phyloP scores from a whole-genome alignment of 2,329 filamentous ascomycete genomes.

The Ascocoryne sarcoides region DNA sequence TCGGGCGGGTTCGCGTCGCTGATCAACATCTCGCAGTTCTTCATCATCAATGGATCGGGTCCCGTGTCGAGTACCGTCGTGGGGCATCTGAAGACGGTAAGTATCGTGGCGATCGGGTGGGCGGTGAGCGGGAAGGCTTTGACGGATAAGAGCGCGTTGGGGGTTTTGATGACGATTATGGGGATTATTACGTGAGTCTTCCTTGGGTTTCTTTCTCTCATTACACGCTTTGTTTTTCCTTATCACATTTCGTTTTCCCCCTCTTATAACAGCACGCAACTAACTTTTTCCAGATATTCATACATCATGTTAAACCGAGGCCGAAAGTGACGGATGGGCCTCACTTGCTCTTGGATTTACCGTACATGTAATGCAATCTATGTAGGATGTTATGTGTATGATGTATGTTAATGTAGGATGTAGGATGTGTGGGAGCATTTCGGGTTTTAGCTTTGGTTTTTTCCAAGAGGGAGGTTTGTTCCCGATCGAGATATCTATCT shows the following conservation, averaged over 20 bases:
- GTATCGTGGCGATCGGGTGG: constrained; percentile 23
- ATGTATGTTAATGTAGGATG: too few species aligned
- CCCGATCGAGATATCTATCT: too few species aligned
- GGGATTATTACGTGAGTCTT: constrained; percentile 20
- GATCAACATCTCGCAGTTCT: constrained; percentile 27
- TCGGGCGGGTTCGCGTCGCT: constrained; percentile 34
- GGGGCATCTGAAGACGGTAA: constrained; percentile 34
- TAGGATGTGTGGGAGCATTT: neutral
- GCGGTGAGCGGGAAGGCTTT: constrained; percentile 15
- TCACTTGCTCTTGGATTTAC: too few species aligned
- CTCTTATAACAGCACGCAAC: neutral
- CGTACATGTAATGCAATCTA: too few species aligned
- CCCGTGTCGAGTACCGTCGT: constrained; percentile 34
- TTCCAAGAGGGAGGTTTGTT: too few species aligned
- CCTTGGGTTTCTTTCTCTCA: neutral
- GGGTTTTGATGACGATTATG: constrained; percentile 19
- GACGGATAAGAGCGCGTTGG: constrained; percentile 17
- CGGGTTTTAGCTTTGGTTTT: too few species aligned
- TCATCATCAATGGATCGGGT: constrained; percentile 28
- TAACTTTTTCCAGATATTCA: constrained; percentile 16
- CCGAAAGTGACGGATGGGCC: constrained; percentile 10
- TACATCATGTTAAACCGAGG: constrained; percentile 20
- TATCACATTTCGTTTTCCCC: neutral
- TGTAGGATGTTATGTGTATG: neutral
- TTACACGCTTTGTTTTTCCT: neutral